phyloP scores from a whole-genome alignment of 768 basidiomycete species.

The Russula compacta region DNA sequence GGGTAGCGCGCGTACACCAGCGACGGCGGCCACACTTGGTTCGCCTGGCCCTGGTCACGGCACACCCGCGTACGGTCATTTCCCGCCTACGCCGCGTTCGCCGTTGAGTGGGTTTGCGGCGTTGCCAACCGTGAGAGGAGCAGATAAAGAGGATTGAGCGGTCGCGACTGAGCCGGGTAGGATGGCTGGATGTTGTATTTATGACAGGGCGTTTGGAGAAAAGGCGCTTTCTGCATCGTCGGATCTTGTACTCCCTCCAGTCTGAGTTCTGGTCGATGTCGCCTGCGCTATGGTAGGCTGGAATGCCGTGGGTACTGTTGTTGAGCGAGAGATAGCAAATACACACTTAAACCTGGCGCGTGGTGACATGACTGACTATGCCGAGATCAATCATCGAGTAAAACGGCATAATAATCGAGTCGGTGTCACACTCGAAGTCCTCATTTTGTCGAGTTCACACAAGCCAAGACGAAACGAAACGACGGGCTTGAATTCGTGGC shows the following conservation, averaged over 20 bases:
- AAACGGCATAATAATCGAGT: too few species aligned
- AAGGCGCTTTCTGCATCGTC: neutral
- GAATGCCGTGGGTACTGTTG: neutral
- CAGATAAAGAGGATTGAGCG: conserved; percentile 3
- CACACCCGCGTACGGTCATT: conserved; percentile 24
- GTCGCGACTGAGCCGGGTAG: neutral
- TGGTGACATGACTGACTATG: neutral
- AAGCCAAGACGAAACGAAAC: too few species aligned
- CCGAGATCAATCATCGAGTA: neutral
- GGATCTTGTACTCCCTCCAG: neutral
- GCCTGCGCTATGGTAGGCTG: neutral
- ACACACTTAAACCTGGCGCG: neutral
- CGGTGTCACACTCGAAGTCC: too few species aligned
- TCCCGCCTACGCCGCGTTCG: conserved; percentile 32
- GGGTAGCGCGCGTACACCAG: conserved; percentile 15
- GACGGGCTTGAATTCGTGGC: too few species aligned
- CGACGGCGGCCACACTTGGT: conserved; percentile 25
- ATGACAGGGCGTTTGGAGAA: too few species aligned
- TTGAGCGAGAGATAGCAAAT: too few species aligned
- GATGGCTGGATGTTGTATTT: neutral
- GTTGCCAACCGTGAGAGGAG: neutral
- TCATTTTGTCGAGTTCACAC: too few species aligned
- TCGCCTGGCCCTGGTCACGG: conserved; percentile 18
- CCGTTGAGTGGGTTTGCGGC: conserved; percentile 10
- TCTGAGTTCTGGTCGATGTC: neutral